These are phyloP conservation scores for Nothophoma quercina DNA, from an alignment of 2,329 filamentous ascomycete genomes.

Conservation along the genomic window DNA sequence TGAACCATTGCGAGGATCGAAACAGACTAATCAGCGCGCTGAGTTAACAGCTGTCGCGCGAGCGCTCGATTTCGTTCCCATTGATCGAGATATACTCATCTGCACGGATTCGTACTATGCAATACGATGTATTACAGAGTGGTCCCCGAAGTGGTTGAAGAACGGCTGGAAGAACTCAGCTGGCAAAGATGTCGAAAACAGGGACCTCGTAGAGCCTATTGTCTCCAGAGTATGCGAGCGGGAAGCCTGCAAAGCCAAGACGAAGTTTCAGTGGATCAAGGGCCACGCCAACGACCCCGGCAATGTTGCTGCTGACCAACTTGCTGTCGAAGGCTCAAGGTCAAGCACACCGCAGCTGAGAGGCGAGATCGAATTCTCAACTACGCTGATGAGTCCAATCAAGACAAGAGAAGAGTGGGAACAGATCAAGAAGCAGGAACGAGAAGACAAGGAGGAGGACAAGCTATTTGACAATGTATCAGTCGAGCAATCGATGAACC, in stretches of 20 bases:
- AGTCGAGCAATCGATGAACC: constrained; percentile 8
- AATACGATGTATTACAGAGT: constrained; percentile 86
- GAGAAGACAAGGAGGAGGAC: constrained; percentile 12
- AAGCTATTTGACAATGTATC: constrained; percentile 4
- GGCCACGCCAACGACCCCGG: constrained; percentile 77
- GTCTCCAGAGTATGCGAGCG: constrained; percentile 75
- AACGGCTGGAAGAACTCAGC: constrained; percentile 80
- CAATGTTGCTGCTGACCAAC: constrained; percentile 78
- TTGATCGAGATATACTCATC: constrained; percentile 74
- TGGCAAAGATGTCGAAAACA: constrained; percentile 80
- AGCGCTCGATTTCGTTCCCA: constrained; percentile 77
- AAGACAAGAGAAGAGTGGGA: constrained; percentile 14
- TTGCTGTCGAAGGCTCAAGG: constrained; percentile 30
- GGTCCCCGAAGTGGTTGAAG: constrained; percentile 78
- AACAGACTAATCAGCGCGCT: constrained; percentile 95
- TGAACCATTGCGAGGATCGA: constrained; percentile 74
- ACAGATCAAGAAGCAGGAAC: constrained; percentile 12
- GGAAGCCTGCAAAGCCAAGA: constrained; percentile 60
- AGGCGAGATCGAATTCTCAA: constrained; percentile 16
- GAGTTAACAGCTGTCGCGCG: constrained; percentile 88
- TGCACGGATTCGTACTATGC: constrained; percentile 90
- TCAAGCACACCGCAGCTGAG: constrained; percentile 25
- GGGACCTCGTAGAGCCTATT: constrained; percentile 80
- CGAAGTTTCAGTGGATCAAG: constrained; percentile 87
- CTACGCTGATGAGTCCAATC: constrained; percentile 19